A percentile compares a stretch with the other conserved stretches of the same genome.
phyloP scores from a whole-genome alignment of 2,329 filamentous ascomycete species.

The Ambrosiella beaveri region DNA sequence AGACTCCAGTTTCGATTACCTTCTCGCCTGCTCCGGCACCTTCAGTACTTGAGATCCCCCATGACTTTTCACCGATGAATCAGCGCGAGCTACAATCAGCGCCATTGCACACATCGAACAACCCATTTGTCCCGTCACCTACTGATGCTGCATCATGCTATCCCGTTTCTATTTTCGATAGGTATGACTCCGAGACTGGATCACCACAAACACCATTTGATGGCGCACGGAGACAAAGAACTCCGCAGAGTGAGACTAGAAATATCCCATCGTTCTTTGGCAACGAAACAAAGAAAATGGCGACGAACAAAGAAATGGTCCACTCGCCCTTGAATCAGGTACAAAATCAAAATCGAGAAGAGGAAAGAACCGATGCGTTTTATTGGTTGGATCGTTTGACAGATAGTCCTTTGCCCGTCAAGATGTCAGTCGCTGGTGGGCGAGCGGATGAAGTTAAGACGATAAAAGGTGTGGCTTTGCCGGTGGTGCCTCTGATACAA shows the following conservation, averaged over 20 bases:
- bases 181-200: constrained; percentile 1
- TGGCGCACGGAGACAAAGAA: constrained; percentile 1
- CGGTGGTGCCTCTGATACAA: constrained; percentile 10
- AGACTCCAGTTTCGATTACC: constrained; percentile 11
- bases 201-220: constrained; percentile 4
- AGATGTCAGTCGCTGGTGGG: constrained; percentile 5
- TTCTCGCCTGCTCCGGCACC: not conserved
- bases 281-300: not conserved
- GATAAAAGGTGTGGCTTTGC: constrained; percentile 1
- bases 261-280: not conserved
- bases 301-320: constrained; percentile 6
- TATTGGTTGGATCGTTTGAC: constrained; percentile 9
- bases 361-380: constrained; percentile 2
- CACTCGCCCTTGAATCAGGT: constrained; percentile 1
- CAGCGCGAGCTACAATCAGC: not conserved
- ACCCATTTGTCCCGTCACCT: constrained; percentile 3
- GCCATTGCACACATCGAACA: not conserved
- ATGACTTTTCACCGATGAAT: not conserved
- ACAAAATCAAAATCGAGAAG: not conserved
- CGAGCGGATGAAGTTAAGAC: constrained; percentile 1
- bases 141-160: constrained; percentile 6
- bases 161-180: constrained; percentile 12
- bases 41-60: not conserved
- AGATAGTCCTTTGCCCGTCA: constrained; percentile 8
- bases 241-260: not conserved